Evolutionary conservation across 2,329 filamentous ascomycete species (phyloP), one percentile per base, ranked within the genome.

Genomic region (Plectosphaerella cucumerina): DNA sequence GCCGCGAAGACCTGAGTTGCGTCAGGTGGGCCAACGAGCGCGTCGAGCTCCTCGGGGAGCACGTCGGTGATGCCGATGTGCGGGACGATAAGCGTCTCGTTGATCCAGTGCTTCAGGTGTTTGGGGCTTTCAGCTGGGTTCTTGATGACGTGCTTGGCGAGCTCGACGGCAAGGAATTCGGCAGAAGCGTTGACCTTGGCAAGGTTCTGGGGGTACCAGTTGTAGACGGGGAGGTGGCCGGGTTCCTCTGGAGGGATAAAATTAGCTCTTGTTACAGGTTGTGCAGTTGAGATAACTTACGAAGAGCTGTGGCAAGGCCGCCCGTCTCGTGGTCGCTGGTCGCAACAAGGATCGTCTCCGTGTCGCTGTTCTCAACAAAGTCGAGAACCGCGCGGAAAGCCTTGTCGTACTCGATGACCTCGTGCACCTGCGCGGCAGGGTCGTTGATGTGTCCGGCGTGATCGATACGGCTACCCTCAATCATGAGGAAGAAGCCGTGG

Each of bases 261-360:
- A 55, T 61, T 66, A 39, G 76, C 14, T 59, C 61, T 83, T 72
- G 31, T 84, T 12, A 26, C 71, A 67, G 23, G 48, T 50, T 44
- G 50, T 51, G 31, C 51, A 46, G 21, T 43, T 5, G 15, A 47
- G 8, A 15, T 4, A 17, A 68, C 81, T 62, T 76, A 86, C 83
- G 94, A 59, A 90, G 80, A 22, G 92, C 93, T 17, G 86, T 83
- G 3, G 90, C 80, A 3, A 99, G 77, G 42, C 94, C 94, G 23
- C 94, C 94, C 1, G 94, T 99, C 68, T 99, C 94, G 66, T 99
- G 94, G 69, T 99, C 94, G 52, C 90, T 96, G 3, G 94, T 99
- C 53, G 85, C 85, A 41, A 99, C 87, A 59, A 99, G 79, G 10
- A 97, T 80, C 22, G 87, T 89, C 23, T 92, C 85, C 0, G 83